A percentile compares a stretch with the other conserved stretches of the same genome.
phyloP scores from a whole-genome alignment of 2,329 filamentous ascomycete species.

The Penicillium sp. region DNA sequence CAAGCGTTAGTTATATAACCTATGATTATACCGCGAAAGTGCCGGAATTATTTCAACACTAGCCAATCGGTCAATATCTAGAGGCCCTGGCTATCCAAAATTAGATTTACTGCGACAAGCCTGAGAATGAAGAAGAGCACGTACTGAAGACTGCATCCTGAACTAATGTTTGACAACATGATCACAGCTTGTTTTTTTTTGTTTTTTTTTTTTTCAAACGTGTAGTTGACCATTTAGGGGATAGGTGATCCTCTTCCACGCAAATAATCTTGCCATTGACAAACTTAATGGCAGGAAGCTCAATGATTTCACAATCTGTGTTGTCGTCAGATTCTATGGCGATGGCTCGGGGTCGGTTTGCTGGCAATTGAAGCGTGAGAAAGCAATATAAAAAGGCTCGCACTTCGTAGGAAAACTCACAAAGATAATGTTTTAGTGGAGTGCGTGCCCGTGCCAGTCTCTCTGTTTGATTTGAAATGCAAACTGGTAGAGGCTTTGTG shows the following conservation, averaged over 20 bases:
- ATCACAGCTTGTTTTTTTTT: neutral
- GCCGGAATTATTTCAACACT: no score
- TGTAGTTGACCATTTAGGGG: neutral
- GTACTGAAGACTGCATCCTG: neutral
- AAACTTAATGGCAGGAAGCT: neutral
- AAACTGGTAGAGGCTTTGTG: neutral
- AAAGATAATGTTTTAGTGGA: neutral
- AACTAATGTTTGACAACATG: neutral
- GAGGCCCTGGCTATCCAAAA: no score
- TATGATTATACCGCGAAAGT: no score
- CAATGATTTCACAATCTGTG: neutral
- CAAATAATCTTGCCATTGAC: neutral
- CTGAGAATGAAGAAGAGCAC: no score
- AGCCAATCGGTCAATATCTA: no score
- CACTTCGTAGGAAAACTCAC: neutral
- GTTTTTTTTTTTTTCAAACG: no score
- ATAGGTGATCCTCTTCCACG: neutral
- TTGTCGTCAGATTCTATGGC: no score
- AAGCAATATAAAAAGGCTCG: neutral
- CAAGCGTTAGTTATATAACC: no score
- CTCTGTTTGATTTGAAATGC: neutral
- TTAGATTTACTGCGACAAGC: no score
- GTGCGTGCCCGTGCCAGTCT: neutral
- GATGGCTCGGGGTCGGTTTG: neutral
- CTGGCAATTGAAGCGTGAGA: neutral